Percentiles rank a stretch among this genome's conserved stretches.
phyloP scores from a whole-genome alignment of 345 rosid species.

The Rhizophora mangle region DNA sequence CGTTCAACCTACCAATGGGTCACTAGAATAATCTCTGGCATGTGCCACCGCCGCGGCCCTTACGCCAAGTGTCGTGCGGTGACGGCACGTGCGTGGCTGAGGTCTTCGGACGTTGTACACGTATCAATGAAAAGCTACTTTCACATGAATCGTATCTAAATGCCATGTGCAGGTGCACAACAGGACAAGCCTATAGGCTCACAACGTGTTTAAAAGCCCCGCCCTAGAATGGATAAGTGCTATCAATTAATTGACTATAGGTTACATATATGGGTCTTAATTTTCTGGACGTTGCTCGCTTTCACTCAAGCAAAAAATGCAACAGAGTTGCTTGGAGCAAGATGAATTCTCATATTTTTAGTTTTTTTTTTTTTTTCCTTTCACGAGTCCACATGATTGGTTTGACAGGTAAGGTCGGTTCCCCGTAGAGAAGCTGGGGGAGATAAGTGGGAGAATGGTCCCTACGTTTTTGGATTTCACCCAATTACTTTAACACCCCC shows the following conservation, averaged over 20 bases:
- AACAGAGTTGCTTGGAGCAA: not conserved
- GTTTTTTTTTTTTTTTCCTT: not conserved
- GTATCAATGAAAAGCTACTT: constrained; percentile 8
- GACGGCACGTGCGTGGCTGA: constrained; percentile 10
- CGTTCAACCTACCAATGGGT: constrained; percentile 21
- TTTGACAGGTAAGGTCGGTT: constrained; percentile 77
- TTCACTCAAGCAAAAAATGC: not conserved
- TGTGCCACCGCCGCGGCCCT: constrained; percentile 34
- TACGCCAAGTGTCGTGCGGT: constrained; percentile 30
- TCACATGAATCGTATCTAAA: constrained; percentile 32
- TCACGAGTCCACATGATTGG: constrained; percentile 30
- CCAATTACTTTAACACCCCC: constrained; percentile 32
- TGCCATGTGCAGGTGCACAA: constrained; percentile 32
- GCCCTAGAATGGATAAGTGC: not conserved
- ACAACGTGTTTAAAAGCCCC: constrained; percentile 3
- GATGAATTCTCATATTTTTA: not conserved
- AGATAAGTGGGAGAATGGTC: constrained; percentile 41
- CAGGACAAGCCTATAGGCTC: constrained; percentile 20
- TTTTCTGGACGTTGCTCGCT: not conserved
- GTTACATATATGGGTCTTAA: too few species aligned
- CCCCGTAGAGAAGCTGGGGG: constrained; percentile 28
- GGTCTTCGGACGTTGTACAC: not conserved
- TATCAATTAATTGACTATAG: too few species aligned
- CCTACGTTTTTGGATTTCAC: constrained; percentile 32
- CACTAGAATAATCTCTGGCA: not conserved